Conservation (phyloP, 106 monocot species). For the Narthecium ossifragum region DNA sequence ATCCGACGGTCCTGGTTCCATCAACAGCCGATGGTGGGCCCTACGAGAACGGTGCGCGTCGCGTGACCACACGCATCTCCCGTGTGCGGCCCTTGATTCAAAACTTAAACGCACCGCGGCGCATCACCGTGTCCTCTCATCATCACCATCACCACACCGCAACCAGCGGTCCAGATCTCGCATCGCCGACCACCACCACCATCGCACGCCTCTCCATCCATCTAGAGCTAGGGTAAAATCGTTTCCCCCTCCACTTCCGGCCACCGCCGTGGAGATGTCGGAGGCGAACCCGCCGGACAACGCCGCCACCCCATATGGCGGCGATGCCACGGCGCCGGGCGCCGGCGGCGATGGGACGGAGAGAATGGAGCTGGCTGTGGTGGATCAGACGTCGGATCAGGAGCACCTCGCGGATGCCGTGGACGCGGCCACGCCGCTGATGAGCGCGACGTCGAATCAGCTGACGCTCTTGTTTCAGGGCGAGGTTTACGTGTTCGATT, state of each 20-base stretch:
- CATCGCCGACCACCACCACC: neutral
- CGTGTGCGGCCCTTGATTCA: no score
- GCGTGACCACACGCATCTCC: no score
- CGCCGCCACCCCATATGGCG: neutral
- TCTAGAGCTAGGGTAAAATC: slow-evolving; percentile 18
- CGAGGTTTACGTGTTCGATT: slow-evolving; percentile 88
- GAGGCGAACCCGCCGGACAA: neutral
- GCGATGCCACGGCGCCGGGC: no score
- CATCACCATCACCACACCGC: neutral
- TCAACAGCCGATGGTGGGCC: no score
- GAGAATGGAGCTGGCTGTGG: neutral
- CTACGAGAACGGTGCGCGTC: no score
- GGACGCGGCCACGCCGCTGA: slow-evolving; percentile 41
- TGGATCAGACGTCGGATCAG: slow-evolving; percentile 6
- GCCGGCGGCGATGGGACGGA: neutral
- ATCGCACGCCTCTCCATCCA: neutral
- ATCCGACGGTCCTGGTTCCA: no score
- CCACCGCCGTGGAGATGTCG: neutral
- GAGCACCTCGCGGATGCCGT: slow-evolving; percentile 28
- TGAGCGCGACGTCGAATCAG: slow-evolving; percentile 56
- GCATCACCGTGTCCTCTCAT: no score
- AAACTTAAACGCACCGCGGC: no score
- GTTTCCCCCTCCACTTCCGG: no score
- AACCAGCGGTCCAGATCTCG: neutral
- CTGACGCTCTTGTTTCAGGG: slow-evolving; percentile 83